Conservation (phyloP, 768 basidiomycete species). For the Pulveroboletus frians region DNA sequence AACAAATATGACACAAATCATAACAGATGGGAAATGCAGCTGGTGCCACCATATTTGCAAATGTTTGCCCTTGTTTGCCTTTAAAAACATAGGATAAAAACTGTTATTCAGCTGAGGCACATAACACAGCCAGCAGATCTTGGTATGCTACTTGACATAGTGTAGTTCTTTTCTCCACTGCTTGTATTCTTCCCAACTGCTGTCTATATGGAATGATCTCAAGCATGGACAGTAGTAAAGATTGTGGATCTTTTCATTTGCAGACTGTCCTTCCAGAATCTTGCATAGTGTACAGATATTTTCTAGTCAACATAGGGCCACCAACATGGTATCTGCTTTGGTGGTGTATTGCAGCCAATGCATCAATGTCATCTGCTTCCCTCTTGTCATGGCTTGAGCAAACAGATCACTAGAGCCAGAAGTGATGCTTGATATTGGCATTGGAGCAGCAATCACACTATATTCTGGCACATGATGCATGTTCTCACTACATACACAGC, state of each 20-base stretch:
- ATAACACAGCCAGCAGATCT: conserved; percentile 7
- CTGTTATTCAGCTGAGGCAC: neutral
- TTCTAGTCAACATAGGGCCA: neutral
- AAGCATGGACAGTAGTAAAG: neutral
- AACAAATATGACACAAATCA: no score
- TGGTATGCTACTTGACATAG: neutral
- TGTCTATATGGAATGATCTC: no score
- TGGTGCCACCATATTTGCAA: neutral
- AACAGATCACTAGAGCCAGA: neutral
- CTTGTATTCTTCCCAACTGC: neutral
- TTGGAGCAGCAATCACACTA: no score
- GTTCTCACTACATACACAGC: no score
- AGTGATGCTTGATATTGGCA: no score
- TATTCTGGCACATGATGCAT: no score
- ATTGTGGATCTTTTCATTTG: neutral
- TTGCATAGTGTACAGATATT: neutral
- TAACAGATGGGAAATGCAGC: no score
- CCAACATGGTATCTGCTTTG: neutral
- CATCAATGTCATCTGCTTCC: neutral
- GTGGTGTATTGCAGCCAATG: neutral
- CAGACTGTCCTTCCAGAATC: neutral
- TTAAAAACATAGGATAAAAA: neutral
- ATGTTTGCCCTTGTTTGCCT: neutral
- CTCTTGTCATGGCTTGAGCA: no score
- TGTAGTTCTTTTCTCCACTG: neutral